Base-by-base conservation (phyloP, 106 monocot species). In the Dioscorea dumetorum region DNA sequence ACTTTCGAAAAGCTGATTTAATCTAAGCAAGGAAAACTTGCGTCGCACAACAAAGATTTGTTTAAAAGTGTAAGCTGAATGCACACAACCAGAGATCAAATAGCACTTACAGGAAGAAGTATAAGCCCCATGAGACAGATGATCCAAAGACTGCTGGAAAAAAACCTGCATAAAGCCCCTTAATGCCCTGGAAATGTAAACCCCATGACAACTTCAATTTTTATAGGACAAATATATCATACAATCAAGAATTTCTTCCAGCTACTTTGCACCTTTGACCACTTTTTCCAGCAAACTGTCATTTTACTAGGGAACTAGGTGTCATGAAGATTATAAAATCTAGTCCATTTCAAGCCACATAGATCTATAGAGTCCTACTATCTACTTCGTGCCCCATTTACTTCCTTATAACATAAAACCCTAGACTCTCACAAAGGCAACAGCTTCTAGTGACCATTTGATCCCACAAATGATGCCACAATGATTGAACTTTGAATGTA, bases 141-240 rank as follows among this genome's bases (percentile, higher is more conserved):
- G 95, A 95, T 49, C 95, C 95, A 86, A 95, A 67, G 62, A 95
- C 91, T 35, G 95, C 85, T 50, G 95, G 91, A 80, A 79, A 85
- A 67, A 95, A 95, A 12, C 95, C 95, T 50, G 95, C 86, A 80
- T 95, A 95, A 49, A 95, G 85, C 50, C 95, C 95, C 79, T 78
- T 88, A 22, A 95, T 24, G 70, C 95, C 95, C 95, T 95, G 66
- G 50, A 76, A 33, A 35, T 7, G 33, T 34, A 15, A 17, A 17
- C 18, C 4, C 34, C 24, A 64, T 23, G 61, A 23, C 4, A 4
- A 61, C 12, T 61, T 23, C 24, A 21, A 61, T 41, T 6, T 41
- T 41, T 41, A 41, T 41, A 8, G 41, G 41, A 41, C 41, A 41
- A 41, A 41, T 41, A 41, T 41, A 41, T 41, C 21, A 61, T 21